phyloP scores from a whole-genome alignment of 805 yeast species.

The Starmerella bacillaris region DNA sequence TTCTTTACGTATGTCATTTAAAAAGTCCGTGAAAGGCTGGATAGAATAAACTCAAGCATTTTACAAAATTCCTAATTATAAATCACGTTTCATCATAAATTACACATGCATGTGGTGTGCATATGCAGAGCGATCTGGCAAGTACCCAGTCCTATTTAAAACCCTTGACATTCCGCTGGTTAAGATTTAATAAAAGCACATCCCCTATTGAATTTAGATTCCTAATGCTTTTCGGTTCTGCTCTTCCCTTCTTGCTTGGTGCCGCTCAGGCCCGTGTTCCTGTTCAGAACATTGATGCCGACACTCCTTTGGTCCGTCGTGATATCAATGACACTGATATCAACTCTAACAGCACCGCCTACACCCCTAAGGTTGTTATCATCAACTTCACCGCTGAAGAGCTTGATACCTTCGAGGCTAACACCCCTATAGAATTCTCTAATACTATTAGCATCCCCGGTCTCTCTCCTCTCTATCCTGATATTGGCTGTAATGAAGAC shows the following conservation, averaged over 20 bases:
- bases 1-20: too few species aligned
- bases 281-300: neutral
- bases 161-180: too few species aligned
- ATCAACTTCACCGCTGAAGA: conserved; percentile 40
- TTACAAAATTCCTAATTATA: too few species aligned
- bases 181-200: too few species aligned
- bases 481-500: conserved; percentile 36
- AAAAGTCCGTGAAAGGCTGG: too few species aligned
- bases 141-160: too few species aligned
- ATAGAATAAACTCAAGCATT: too few species aligned
- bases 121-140: too few species aligned
- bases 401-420: conserved; percentile 34
- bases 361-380: conserved; percentile 35
- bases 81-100: too few species aligned
- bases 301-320: neutral
- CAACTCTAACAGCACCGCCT: conserved; percentile 9
- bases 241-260: neutral
- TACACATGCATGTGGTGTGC: too few species aligned
- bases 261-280: neutral
- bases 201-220: too few species aligned
- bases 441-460: conserved; percentile 45
- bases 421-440: conserved; percentile 21
- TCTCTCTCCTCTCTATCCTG: conserved; percentile 40
- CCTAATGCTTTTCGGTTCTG: conserved; percentile 1
- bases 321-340: conserved; percentile 5